These are phyloP conservation scores for Saussurea involucrata DNA, from an alignment of 129 eudicot species.

Conservation along the genomic window DNA sequence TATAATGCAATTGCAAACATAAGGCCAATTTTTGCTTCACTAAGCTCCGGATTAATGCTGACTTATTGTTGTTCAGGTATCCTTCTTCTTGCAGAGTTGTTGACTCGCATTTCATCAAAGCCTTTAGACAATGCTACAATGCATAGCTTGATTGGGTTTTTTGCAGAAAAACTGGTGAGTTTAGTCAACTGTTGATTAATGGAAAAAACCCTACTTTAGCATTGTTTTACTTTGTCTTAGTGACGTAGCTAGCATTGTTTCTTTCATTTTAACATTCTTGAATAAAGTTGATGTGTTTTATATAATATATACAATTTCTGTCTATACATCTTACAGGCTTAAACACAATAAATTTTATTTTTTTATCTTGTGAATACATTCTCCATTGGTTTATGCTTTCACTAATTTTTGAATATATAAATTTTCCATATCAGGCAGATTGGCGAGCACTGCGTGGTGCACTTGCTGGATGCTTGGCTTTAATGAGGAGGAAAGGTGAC, in stretches of 20 bases:
- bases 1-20: not conserved
- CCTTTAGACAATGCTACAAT: slow-evolving; percentile 45
- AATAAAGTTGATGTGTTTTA: not conserved
- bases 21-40: not conserved
- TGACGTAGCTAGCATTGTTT: not conserved
- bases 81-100: slow-evolving; percentile 81
- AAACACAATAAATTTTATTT: not conserved
- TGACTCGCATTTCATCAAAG: slow-evolving; percentile 51
- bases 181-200: not conserved
- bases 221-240: too few species aligned
- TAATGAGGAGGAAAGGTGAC: slow-evolving; percentile 72
- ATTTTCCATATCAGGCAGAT: slow-evolving; percentile 64
- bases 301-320: not conserved
- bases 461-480: slow-evolving; percentile 87
- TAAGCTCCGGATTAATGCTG: slow-evolving; percentile 2
- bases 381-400: not conserved
- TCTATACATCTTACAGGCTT: not conserved
- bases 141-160: slow-evolving; percentile 70
- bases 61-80: slow-evolving; percentile 48
- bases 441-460: slow-evolving; percentile 96
- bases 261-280: not conserved
- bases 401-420: slow-evolving; percentile 21
- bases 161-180: slow-evolving; percentile 89
- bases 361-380: not conserved
- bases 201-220: not conserved